phyloP scores from a whole-genome alignment of 768 basidiomycete genomes.

The Pisolithus sp. region DNA sequence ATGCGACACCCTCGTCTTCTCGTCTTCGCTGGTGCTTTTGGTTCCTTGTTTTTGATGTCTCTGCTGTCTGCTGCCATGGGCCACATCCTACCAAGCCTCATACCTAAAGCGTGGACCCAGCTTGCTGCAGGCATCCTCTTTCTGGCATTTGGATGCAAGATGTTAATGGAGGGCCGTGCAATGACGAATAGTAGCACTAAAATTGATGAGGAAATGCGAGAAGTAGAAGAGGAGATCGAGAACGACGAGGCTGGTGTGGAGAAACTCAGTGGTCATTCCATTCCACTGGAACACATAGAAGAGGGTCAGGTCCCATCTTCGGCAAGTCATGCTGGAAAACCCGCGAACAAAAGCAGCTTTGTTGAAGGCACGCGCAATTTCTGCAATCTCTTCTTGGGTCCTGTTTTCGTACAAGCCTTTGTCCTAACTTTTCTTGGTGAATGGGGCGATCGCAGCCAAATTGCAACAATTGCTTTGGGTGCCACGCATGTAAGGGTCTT shows the following conservation, averaged over 20 bases:
- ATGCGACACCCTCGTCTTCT: conserved; percentile 84
- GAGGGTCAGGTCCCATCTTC: conserved; percentile 42
- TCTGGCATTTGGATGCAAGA: conserved; percentile 83
- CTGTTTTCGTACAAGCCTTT: conserved; percentile 94
- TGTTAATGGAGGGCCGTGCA: conserved; percentile 76
- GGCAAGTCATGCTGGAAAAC: conserved; percentile 11
- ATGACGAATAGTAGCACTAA: conserved; percentile 79
- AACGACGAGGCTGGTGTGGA: conserved; percentile 59
- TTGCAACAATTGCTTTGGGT: conserved; percentile 92
- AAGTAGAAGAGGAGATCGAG: conserved; percentile 93
- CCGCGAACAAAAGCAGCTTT: conserved; percentile 19
- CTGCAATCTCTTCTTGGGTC: conserved; percentile 75
- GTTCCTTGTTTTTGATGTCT: conserved; percentile 88
- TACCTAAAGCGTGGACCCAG: conserved; percentile 67
- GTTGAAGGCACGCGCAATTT: conserved; percentile 75
- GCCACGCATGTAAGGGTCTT: conserved; percentile 76
- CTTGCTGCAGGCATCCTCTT: conserved; percentile 75
- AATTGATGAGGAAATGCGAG: conserved; percentile 90
- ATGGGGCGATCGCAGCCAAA: conserved; percentile 98
- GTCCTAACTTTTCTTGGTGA: conserved; percentile 96
- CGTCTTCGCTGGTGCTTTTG: conserved; percentile 87
- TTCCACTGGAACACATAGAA: conserved; percentile 73
- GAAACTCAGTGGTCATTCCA: conserved; percentile 35
- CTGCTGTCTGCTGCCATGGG: conserved; percentile 92
- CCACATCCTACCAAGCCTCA: conserved; percentile 76